Base-by-base conservation (phyloP, 371 early-diverging fungal species). In the Syncephalis plumigaleata region DNA sequence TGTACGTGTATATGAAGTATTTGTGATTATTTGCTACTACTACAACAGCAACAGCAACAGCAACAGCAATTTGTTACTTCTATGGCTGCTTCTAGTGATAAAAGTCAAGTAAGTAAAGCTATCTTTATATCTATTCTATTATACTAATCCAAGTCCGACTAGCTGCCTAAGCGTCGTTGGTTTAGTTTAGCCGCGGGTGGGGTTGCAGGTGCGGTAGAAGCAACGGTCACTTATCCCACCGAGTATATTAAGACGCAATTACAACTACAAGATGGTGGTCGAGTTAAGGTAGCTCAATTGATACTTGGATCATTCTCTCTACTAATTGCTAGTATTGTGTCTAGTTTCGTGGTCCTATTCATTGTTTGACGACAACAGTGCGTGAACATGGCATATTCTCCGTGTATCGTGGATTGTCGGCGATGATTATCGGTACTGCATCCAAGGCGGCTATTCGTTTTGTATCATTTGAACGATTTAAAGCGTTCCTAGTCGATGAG, bases 231-330 rank as follows among this genome's bases (percentile, higher is more conserved):
- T 2, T 94, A 91, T 54, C 92, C 91, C 0, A 89, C 90, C 3
- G 92, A 92, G 62, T 88, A 78, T 57, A 81, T 88, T 44, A 94
- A 94, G 57, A 94, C 95, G 2, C 87, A 85, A 48, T 67, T 93
- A 36, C 94, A 93, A 57, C 72, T 91, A 2, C 88, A 87, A 53
- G 76, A 74, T 3, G 69, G 65, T 24, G 66, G 31, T 7, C 31
- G 31, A 7, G 11, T 62, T 20, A 63, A 61, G 45, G 53, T 48
- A 45, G n/a, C n/a, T n/a, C n/a, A n/a, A n/a, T n/a, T n/a, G n/a
- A n/a, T n/a, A n/a, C n/a, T n/a, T n/a, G 15, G n/a, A n/a, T n/a
- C n/a, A n/a, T n/a, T n/a, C n/a, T n/a, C n/a, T n/a, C n/a, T n/a
- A n/a, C n/a, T n/a, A n/a, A n/a, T n/a, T n/a, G n/a, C n/a, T n/a